Evolutionary conservation across 2,329 filamentous ascomycete genomes (phyloP), one percentile per base, ranked within the genome.

Genomic region (Aspergillus sp.): DNA sequence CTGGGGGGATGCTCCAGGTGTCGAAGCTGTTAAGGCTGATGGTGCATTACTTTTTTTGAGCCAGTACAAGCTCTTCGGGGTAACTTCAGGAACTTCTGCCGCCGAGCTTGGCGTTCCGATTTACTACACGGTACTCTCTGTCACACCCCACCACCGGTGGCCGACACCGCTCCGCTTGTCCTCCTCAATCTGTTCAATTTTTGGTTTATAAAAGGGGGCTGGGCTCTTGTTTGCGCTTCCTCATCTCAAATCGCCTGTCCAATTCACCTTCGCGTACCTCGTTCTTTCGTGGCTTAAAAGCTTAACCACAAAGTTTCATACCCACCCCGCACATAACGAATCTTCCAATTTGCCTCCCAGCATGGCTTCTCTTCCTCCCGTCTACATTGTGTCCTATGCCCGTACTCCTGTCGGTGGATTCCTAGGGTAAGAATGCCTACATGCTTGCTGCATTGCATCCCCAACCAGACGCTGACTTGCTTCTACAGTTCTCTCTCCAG

Each of bases 401-500:
- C 88, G 93, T 80, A 99, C 95, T 68, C 95, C 95, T 57, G 85
- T 97, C 68, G 95, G 95, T 73, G 93, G 91, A 68, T 99, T 99
- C 82, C 87, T 97, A 74, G 95, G 95, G 92, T 96, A 81, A 78
- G 85, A 69, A 63, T 60, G 58, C 63, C 56, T 15, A 66, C 71
- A 60, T 68, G 49, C 64, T 56, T 19, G 45, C 23, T 23, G 7
- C 4, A 25, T 15, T 50, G 8, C 7, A 19, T 43, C 23, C 6
- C 2, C 11, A 45, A 41, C 47, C 22, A 41, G 60, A 47, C 41
- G 30, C 13, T 38, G 54, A 55, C 34, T 57, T 22, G 13, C 53
- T 65, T 54, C 3, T 43, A 13, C 75, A 97, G 93, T 76, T 94
- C 93, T 64, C 87, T 99, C 60, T 93, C 93, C 64, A 93, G 91